These are phyloP conservation scores for Jaminaea rosea DNA, from an alignment of 1,284 basidiomycete genomes.

Conservation along the genomic window DNA sequence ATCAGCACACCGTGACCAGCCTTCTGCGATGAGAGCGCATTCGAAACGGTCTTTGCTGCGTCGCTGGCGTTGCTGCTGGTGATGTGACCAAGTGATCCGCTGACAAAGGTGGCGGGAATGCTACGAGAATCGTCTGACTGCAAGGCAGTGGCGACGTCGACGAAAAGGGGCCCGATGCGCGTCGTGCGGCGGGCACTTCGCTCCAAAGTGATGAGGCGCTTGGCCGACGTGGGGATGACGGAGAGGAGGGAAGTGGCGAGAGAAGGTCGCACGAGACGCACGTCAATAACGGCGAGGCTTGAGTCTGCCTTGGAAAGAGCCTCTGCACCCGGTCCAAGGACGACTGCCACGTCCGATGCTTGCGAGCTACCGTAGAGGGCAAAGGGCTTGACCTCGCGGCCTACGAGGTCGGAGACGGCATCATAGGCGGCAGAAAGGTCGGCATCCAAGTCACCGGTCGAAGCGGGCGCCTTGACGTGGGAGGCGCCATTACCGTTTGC, in stretches of 20 bases:
- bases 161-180: constrained; percentile 79
- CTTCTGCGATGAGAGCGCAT: constrained; percentile 18
- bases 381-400: constrained; percentile 33
- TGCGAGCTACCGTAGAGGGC: constrained; percentile 23
- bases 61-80: constrained; percentile 15
- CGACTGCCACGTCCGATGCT: constrained; percentile 30
- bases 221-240: constrained; percentile 59
- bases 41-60: constrained; percentile 15
- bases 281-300: constrained; percentile 57
- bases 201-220: constrained; percentile 74
- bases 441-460: constrained; percentile 4
- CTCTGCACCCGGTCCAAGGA: constrained; percentile 35
- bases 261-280: constrained; percentile 69
- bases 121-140: constrained; percentile 55
- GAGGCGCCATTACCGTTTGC: constrained; percentile 19
- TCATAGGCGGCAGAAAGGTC: constrained; percentile 27
- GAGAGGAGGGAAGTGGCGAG: constrained; percentile 59
- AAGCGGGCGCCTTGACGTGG: constrained; percentile 2
- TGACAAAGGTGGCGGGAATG: constrained; percentile 24
- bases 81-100: constrained; percentile 30
- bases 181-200: constrained; percentile 65
- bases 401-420: constrained; percentile 26
- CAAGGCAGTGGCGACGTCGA: constrained; percentile 68
- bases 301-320: constrained; percentile 32
- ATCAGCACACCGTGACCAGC: constrained; percentile 39